These are phyloP conservation scores for Acidomyces sp. DNA, from an alignment of 495 filamentous ascomycete genomes.

Conservation along the genomic window DNA sequence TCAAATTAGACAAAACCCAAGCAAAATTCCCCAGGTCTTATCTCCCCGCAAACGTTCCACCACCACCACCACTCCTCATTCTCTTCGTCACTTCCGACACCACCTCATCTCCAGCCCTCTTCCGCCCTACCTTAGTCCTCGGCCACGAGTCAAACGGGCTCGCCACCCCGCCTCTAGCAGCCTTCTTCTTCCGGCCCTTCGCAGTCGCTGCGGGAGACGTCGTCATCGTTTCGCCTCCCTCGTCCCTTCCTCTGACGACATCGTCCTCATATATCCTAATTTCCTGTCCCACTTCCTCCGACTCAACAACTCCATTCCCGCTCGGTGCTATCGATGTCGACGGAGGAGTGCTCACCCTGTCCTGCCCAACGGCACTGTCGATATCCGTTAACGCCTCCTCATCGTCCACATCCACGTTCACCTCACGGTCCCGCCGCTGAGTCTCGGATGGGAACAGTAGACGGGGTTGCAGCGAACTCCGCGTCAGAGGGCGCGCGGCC, in stretches of 20 bases:
- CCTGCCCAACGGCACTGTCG: constrained; percentile 19
- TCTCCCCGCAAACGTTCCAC: too few species aligned
- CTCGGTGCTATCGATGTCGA: constrained; percentile 10
- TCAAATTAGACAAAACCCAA: too few species aligned
- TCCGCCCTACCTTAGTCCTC: constrained; percentile 17
- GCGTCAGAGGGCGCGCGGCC: constrained; percentile 44
- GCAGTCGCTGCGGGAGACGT: too few species aligned
- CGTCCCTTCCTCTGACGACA: too few species aligned
- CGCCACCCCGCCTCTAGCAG: background rate
- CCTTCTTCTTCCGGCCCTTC: background rate
- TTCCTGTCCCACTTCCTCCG: background rate
- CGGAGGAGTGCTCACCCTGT: background rate
- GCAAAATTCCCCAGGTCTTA: too few species aligned
- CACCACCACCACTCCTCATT: too few species aligned
- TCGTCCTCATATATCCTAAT: constrained; percentile 6
- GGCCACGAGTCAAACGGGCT: constrained; percentile 22
- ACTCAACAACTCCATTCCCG: constrained; percentile 5
- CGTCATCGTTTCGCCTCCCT: constrained; percentile 4
- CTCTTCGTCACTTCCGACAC: constrained; percentile 4
- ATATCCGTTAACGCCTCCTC: constrained; percentile 39
- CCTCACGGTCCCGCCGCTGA: constrained; percentile 24
- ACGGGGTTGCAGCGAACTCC: constrained; percentile 68
- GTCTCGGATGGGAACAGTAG: constrained; percentile 59
- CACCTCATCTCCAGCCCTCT: constrained; percentile 7
- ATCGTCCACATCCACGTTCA: constrained; percentile 25